phyloP scores from a whole-genome alignment of 345 rosid genomes.

The Kandelia obovata region DNA sequence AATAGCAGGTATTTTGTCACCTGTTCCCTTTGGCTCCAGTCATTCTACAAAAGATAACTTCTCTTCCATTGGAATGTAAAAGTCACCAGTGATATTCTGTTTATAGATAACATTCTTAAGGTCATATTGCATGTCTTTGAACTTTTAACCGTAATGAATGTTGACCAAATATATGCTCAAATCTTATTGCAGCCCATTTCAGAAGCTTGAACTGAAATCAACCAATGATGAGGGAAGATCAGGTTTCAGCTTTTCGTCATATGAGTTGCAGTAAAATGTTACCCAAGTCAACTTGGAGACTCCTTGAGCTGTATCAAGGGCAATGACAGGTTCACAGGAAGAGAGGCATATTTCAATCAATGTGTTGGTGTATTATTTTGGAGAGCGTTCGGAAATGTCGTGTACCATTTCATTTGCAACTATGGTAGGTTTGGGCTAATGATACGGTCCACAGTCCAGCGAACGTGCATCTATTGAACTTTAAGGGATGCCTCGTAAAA shows the following conservation, averaged over 20 bases:
- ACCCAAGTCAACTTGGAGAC: background rate
- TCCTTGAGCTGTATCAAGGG: background rate
- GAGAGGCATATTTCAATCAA: background rate
- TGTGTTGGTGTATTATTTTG: background rate
- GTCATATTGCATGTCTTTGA: background rate
- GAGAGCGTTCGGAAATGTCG: background rate
- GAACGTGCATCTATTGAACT: too few species aligned
- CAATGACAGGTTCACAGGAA: background rate
- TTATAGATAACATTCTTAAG: background rate
- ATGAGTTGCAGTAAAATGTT: conserved; percentile 64
- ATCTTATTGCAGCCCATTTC: conserved; percentile 68
- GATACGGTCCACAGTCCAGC: too few species aligned
- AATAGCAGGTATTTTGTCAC: conserved; percentile 63
- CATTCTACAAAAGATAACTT: background rate
- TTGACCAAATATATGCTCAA: conserved; percentile 2
- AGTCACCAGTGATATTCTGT: background rate
- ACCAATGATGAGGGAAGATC: conserved; percentile 64
- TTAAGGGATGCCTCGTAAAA: too few species aligned
- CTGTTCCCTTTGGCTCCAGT: background rate
- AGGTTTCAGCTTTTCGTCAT: conserved; percentile 78
- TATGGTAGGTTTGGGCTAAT: too few species aligned
- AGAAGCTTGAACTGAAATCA: conserved; percentile 87
- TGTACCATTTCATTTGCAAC: too few species aligned
- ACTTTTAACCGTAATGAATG: background rate
- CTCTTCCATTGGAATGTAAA: background rate